Evolutionary conservation across 768 basidiomycete species (phyloP), one percentile per base, ranked within the genome.

Genomic region (Cytidiella melzeri): DNA sequence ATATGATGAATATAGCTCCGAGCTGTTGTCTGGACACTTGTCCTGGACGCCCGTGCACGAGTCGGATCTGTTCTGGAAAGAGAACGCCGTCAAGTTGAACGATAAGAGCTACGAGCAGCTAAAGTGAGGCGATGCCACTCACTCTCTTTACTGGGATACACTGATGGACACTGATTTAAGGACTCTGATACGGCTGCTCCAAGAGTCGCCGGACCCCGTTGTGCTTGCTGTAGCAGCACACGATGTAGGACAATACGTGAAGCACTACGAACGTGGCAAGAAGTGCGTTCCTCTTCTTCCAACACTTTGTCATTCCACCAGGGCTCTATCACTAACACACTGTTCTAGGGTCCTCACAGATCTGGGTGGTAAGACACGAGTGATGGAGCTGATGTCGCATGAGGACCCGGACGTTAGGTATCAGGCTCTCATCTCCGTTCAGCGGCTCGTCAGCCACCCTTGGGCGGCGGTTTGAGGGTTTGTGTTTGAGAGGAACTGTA

Each of bases 11-110:
- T 99, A 97, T 61, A 80, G 78, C 10, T 93, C 92, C 0, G 95
- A 98, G 64, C 71, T 99, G 25, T 72, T 81, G 15, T 90, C 88
- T 4, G 93, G 94, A 1, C 92, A 92, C 64, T 69, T 98, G 21
- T 87, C 91, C 5, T 98, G 96, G 96, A 84, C 90, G 4, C 94
- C 95, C 11, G 88, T 92, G 9, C 96, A 99, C 61, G 90, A 93
- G 62, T 94, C 90, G 1, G 95, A 97, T 52, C 83, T 92, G 28
- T 99, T 99, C 71, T 99, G 96, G 96, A 90, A 87, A 61, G 92
- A 94, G 71, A 97, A 98, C 61, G 93, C 88, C 4, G 69, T 73
- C 5, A 91, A 81, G 62, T 68, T 98, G 38, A 90, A 92, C 55
- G 93, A 97, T 53, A 81, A 79, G 47, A 86, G 92, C 60, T 76